These are phyloP conservation scores for Annona squamosa DNA, from an alignment of 164 flowering plant genomes.

Conservation along the genomic window DNA sequence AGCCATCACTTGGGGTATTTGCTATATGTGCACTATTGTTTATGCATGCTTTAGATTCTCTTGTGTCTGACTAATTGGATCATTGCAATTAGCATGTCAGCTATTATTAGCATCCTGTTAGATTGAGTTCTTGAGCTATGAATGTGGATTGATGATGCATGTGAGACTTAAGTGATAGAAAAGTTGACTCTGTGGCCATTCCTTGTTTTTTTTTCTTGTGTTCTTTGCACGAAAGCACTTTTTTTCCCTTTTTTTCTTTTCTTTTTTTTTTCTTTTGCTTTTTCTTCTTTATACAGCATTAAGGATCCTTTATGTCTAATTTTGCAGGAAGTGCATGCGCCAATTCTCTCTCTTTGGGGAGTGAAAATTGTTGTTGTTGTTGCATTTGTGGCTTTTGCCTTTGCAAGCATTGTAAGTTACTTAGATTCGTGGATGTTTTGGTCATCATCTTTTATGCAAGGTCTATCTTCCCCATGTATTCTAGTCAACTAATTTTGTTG, in stretches of 20 bases:
- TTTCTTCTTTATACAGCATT: background rate
- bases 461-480: background rate
- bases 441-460: background rate
- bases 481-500: background rate
- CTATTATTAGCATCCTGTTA: background rate
- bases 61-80: background rate
- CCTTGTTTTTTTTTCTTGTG: too few species aligned
- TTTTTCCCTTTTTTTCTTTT: background rate
- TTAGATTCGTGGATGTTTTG: background rate
- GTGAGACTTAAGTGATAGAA: background rate
- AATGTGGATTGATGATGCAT: background rate
- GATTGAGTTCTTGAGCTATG: background rate
- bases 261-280: too few species aligned
- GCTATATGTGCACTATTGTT: background rate
- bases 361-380: conserved; percentile 72
- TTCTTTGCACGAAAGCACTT: too few species aligned
- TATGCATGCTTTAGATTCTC: background rate
- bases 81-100: background rate
- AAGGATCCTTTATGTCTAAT: conserved; percentile 1
- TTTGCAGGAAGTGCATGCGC: conserved; percentile 88
- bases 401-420: conserved; percentile 89
- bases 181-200: background rate
- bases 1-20: background rate
- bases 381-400: conserved; percentile 56
- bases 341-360: conserved; percentile 67